Evolutionary conservation across 2,329 filamentous ascomycete genomes (phyloP).

Genomic region (Ophiostoma sp.): DNA sequence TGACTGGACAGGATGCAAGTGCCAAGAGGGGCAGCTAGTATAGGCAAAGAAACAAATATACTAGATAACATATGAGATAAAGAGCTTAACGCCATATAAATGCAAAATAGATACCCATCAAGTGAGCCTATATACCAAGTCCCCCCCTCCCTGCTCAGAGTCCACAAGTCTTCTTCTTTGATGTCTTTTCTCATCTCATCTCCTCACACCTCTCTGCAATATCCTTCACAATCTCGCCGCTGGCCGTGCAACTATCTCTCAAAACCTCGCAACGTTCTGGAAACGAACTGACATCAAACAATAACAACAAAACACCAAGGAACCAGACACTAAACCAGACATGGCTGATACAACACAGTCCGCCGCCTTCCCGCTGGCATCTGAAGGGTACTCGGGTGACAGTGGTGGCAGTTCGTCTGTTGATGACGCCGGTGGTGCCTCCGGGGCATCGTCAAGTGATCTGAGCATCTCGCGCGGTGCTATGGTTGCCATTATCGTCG

Average conservation of each 20-base stretch:
- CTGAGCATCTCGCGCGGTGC: slow-evolving; percentile 62
- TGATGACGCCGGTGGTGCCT: slow-evolving; percentile 58
- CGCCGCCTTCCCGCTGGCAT: slow-evolving; percentile 40
- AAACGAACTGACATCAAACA: slow-evolving; percentile 1
- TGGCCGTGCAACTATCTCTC: not conserved
- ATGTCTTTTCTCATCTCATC: not conserved
- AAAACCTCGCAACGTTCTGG: not conserved
- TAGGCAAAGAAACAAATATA: no score
- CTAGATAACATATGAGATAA: no score
- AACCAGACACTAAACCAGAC: not conserved
- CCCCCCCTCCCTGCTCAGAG: not conserved
- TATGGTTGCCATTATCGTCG: slow-evolving; percentile 67
- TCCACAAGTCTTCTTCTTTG: not conserved
- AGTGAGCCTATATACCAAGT: not conserved
- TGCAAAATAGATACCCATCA: no score
- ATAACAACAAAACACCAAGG: not conserved
- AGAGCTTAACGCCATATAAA: no score
- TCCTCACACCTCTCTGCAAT: not conserved
- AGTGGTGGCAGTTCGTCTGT: slow-evolving; percentile 37
- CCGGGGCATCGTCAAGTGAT: slow-evolving; percentile 54
- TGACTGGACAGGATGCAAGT: not conserved
- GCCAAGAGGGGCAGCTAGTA: not conserved
- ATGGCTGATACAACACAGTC: slow-evolving; percentile 38
- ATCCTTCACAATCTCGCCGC: not conserved
- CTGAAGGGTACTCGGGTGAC: slow-evolving; percentile 36